Evolutionary conservation across 2,329 filamentous ascomycete genomes (phyloP).

Genomic region (Nemania abortiva): DNA sequence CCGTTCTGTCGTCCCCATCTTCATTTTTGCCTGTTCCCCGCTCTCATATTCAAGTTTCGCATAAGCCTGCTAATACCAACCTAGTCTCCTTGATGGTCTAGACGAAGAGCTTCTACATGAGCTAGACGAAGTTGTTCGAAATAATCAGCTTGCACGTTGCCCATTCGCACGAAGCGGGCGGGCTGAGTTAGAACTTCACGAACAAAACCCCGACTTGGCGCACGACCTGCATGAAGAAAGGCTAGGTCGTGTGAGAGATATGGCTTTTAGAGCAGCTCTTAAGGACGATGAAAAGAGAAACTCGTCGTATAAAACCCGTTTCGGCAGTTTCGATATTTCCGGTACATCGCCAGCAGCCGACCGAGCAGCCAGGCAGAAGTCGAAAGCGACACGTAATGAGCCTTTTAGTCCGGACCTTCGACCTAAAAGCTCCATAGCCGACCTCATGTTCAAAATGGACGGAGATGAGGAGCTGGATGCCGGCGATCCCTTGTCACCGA

Average conservation of each 20-base stretch:
- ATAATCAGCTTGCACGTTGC: slow-evolving; percentile 82
- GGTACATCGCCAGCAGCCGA: slow-evolving; percentile 58
- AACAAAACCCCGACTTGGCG: slow-evolving; percentile 72
- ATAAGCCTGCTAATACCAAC: slow-evolving; percentile 32
- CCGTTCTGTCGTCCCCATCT: background rate
- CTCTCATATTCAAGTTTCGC: background rate
- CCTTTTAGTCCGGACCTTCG: slow-evolving; percentile 75
- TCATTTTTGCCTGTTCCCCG: background rate
- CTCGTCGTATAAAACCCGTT: slow-evolving; percentile 70
- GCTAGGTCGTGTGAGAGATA: slow-evolving; percentile 78
- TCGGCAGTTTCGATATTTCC: slow-evolving; percentile 71
- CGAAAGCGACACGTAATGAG: slow-evolving; percentile 64
- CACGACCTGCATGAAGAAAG: slow-evolving; percentile 76
- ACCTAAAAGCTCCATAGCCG: slow-evolving; percentile 74
- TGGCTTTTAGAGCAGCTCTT: slow-evolving; percentile 74
- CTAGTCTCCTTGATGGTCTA: slow-evolving; percentile 78
- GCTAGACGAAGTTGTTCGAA: slow-evolving; percentile 81
- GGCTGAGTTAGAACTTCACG: slow-evolving; percentile 73
- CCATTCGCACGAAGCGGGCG: slow-evolving; percentile 83
- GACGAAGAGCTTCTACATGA: slow-evolving; percentile 86
- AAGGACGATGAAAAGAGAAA: slow-evolving; percentile 74
- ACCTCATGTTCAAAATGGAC: slow-evolving; percentile 96
- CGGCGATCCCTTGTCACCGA: slow-evolving; percentile 51
- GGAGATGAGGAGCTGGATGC: slow-evolving; percentile 70
- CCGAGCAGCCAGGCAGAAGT: slow-evolving; percentile 58